Conservation (phyloP, 208 protist genomes). For the Leishmania tropica region DNA sequence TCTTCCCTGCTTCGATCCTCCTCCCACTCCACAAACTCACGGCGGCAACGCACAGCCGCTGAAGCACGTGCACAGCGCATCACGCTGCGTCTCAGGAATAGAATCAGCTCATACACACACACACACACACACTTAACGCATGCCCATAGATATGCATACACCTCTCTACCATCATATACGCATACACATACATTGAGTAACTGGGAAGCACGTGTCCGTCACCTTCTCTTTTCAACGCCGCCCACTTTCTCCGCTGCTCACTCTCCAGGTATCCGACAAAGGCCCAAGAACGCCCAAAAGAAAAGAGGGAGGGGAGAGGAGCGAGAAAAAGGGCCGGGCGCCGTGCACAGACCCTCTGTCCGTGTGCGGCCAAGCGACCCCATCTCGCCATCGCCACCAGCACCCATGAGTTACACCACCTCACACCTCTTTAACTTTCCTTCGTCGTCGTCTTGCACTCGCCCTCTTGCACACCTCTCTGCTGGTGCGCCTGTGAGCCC, state of each 20-base stretch:
- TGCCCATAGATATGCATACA: constrained; percentile 5
- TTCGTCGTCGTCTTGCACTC: neutral
- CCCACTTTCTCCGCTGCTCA: neutral
- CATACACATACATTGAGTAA: neutral
- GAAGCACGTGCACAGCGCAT: neutral
- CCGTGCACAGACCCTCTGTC: neutral
- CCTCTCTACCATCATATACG: neutral
- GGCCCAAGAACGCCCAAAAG: too few relatives aligned
- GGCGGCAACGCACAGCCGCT: neutral
- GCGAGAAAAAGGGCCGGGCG: neutral
- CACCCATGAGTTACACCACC: neutral
- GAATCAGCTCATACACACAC: neutral
- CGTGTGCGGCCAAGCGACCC: neutral
- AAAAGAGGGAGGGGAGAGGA: neutral
- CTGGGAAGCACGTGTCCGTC: neutral
- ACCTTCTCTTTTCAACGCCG: neutral
- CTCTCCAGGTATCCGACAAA: neutral
- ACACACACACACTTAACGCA: neutral
- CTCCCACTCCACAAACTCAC: neutral
- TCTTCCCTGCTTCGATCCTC: neutral
- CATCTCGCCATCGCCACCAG: too few relatives aligned
- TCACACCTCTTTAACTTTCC: neutral
- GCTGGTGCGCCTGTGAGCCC: neutral
- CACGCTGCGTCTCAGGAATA: neutral
- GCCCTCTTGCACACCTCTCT: neutral